Evolutionary conservation across 768 basidiomycete genomes (phyloP).

Genomic region (Omphalotus guepiniiformis): DNA sequence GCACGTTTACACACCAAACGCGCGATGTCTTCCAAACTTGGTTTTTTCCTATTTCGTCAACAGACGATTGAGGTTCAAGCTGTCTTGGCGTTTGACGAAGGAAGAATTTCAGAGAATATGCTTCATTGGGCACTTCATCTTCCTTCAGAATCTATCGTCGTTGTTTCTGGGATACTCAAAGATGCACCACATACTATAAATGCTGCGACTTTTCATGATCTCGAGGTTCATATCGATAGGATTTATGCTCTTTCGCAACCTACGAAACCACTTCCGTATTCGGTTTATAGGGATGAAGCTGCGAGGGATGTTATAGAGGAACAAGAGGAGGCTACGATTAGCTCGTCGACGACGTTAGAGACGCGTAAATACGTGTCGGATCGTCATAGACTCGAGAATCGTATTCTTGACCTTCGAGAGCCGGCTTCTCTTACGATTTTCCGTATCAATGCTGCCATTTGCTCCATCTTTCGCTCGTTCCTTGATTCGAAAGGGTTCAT

Average conservation of each 20-base stretch:
- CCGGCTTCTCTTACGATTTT: background rate
- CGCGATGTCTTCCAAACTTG: conserved; percentile 7
- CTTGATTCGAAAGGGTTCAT: conserved; percentile 44
- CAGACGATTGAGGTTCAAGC: conserved; percentile 16
- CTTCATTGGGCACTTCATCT: background rate
- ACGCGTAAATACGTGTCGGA: conserved; percentile 26
- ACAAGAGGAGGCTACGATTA: conserved; percentile 10
- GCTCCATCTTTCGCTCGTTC: conserved; percentile 33
- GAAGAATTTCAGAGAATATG: background rate
- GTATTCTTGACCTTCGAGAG: conserved; percentile 44
- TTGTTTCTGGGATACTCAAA: background rate
- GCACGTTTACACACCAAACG: background rate
- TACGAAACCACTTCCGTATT: conserved; percentile 17
- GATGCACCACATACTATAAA: background rate
- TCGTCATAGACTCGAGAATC: conserved; percentile 40
- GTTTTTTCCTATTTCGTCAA: conserved; percentile 17
- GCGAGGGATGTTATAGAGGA: conserved; percentile 35
- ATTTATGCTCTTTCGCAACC: conserved; percentile 40
- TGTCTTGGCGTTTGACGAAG: conserved; percentile 12
- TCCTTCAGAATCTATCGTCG: background rate
- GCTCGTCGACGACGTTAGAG: conserved; percentile 7
- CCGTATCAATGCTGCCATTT: background rate
- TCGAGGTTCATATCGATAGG: conserved; percentile 26
- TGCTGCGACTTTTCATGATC: background rate
- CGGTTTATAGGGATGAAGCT: conserved; percentile 35